Evolutionary conservation across 148 eudicot genomes (phyloP), one percentile per base, ranked within the genome.

Genomic region (Simmondsia chinensis): DNA sequence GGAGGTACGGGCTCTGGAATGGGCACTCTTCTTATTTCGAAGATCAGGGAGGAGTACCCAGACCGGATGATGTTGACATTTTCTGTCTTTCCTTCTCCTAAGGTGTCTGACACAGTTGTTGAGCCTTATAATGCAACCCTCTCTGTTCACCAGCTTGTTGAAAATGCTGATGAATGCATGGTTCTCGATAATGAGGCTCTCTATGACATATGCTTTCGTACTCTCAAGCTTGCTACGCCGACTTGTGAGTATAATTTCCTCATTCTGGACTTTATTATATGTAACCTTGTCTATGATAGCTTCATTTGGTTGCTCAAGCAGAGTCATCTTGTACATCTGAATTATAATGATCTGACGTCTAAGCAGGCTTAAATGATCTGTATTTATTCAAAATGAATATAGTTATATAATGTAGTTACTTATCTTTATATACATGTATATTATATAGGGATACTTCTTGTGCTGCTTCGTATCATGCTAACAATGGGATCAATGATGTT

Each of bases 81-180:
- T 20, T 36, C 39, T 0, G 39, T 36, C 39, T 36, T 36, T 20
- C 39, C 39, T 3, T 36, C 39, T 5, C 39, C 39, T 2, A 36
- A 36, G 39, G 39, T 36, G 39, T 36, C 39, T 5, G 39, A 36
- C 39, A 36, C 39, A 0, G 39, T 36, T 13, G 39, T 36, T 36
- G 39, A 36, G 9, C 39, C 39, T 2, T 36, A 36, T 11, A 36
- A 36, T 36, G 39, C 39, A 7, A 36, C 39, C 18, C 39, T 36
- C 18, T 36, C 39, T 5, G 39, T 36, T 36, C 39, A 36, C 20
- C 39, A 36, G 39, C 39, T 36, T 14, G 39, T 36, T 13, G 39
- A 36, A 36, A 36, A 36, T 36, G 39, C 39, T 14, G 39, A 36
- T 4, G 39, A 36, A 36, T 36, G 39, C 18, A 36, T 36, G 39